Evolutionary conservation across 257 asterid species (phyloP).

Genomic region (Nyctanthes arbortristis): DNA sequence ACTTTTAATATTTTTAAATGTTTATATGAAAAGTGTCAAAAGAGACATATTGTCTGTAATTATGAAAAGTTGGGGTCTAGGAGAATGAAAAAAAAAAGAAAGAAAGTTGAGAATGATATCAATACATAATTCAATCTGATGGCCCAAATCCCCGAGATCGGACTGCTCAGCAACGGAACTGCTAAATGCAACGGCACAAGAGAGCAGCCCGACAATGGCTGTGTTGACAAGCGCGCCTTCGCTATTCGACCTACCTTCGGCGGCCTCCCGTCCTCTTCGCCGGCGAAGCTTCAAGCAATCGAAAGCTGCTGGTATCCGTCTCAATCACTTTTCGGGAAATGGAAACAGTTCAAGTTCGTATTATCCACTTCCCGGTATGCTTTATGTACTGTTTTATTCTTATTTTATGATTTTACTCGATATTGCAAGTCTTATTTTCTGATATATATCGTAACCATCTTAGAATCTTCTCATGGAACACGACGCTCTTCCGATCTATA

Average conservation of each 20-base stretch:
- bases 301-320: conserved; percentile 4
- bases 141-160: conserved; percentile 19
- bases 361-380: conserved; percentile 30
- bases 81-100: too few relatives aligned
- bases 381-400: neutral
- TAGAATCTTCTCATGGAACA: neutral
- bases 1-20: too few relatives aligned
- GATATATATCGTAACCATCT: too few relatives aligned
- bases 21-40: too few relatives aligned
- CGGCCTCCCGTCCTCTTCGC: neutral
- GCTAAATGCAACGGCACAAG: neutral
- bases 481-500: neutral
- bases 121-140: too few relatives aligned
- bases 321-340: conserved; percentile 12
- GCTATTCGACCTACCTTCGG: conserved; percentile 25
- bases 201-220: conserved; percentile 33
- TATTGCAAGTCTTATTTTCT: neutral
- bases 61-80: too few relatives aligned
- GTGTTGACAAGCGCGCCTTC: conserved; percentile 21
- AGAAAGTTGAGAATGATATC: too few relatives aligned
- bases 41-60: too few relatives aligned
- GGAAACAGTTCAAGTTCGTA: conserved; percentile 11
- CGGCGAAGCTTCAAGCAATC: conserved; percentile 22
- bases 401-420: neutral
- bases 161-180: neutral